Conservation (phyloP, 805 yeast genomes). For the Yarrowia sp. region DNA sequence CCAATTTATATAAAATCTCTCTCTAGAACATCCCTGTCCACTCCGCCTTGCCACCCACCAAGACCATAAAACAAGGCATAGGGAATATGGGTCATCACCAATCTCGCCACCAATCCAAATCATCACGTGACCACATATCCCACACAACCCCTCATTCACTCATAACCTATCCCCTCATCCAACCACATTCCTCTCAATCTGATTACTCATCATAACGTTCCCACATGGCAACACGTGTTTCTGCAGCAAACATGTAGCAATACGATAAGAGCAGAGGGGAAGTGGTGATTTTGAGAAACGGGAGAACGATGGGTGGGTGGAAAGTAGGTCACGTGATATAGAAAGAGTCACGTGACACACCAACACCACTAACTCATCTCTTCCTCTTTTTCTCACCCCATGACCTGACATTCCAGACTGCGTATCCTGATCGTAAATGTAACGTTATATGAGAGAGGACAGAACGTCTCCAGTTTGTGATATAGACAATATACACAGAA, state of each 20-base stretch:
- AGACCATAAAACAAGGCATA: no score
- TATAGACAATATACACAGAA: not conserved
- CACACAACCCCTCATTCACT: not conserved
- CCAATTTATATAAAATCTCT: no score
- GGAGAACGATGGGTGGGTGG: not conserved
- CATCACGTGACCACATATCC: no score
- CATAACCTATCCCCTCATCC: not conserved
- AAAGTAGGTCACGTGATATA: not conserved
- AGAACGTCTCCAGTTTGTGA: not conserved
- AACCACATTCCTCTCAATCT: not conserved
- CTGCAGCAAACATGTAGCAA: slow-evolving; percentile 15
- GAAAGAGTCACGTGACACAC: not conserved
- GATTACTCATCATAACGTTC: not conserved
- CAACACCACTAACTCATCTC: no score
- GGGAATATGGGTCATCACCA: no score
- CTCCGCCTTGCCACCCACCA: no score
- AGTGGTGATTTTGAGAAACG: not conserved
- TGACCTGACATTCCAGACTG: not conserved
- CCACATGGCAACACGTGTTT: not conserved
- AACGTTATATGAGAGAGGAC: no score
- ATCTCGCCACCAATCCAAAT: no score
- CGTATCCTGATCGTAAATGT: no score
- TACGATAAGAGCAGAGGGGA: not conserved
- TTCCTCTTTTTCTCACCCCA: not conserved
- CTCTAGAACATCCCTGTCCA: no score